phyloP scores from a whole-genome alignment of 1,284 basidiomycete species.

The Leccinum huronense region DNA sequence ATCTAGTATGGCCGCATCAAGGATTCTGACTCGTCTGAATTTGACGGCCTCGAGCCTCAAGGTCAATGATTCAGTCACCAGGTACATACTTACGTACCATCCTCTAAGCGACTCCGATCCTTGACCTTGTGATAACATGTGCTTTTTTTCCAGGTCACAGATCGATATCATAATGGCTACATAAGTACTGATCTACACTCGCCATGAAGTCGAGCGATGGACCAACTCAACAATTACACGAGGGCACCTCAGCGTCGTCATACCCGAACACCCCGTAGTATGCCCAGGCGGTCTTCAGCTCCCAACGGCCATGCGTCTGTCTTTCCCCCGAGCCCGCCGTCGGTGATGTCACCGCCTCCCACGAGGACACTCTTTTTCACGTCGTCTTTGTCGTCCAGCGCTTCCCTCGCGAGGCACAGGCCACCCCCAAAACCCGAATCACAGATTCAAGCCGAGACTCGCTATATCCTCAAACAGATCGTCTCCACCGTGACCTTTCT shows the following conservation, averaged over 20 bases:
- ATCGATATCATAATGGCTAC: no score
- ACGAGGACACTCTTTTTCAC: constrained; percentile 33
- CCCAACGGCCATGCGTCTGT: constrained; percentile 25
- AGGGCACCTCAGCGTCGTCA: constrained; percentile 17
- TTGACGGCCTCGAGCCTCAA: background rate
- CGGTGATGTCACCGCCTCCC: constrained; percentile 33
- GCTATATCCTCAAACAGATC: constrained; percentile 98
- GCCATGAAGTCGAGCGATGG: no score
- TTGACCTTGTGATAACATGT: no score
- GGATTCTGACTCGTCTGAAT: background rate
- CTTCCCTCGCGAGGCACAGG: constrained; percentile 34
- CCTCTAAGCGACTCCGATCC: no score
- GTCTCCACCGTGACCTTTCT: constrained; percentile 95
- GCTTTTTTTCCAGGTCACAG: no score
- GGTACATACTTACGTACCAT: no score
- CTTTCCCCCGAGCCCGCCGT: constrained; percentile 31
- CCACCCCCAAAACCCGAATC: constrained; percentile 72
- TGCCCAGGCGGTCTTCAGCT: constrained; percentile 9
- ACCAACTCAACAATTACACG: constrained; percentile 26
- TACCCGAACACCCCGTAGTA: constrained; percentile 11
- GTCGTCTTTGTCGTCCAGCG: constrained; percentile 20
- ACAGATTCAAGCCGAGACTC: constrained; percentile 96
- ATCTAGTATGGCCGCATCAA: background rate
- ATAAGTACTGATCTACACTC: no score
- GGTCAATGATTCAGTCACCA: no score